These are phyloP conservation scores for Rugosomyces carneus DNA, from an alignment of 1,284 basidiomycete species.

Conservation along the genomic window DNA sequence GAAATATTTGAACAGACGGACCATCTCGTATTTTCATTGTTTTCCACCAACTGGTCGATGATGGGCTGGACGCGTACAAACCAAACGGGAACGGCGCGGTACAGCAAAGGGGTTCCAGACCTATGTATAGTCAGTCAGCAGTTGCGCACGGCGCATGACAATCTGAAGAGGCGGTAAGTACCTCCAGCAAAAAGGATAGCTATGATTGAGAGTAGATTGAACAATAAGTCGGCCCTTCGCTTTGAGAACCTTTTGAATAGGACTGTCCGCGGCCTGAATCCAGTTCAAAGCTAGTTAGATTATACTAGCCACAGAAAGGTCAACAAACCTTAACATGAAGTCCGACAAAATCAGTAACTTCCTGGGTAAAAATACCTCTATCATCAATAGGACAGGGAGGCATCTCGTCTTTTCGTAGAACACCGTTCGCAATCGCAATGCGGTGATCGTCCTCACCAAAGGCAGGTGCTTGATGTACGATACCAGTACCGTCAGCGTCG, in stretches of 20 bases:
- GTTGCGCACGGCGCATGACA: neutral
- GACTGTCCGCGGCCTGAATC: conserved; percentile 81
- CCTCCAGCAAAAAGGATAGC: conserved; percentile 98
- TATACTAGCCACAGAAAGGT: neutral
- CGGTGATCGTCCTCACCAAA: conserved; percentile 99
- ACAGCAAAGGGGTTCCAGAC: conserved; percentile 93
- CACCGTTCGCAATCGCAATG: conserved; percentile 79
- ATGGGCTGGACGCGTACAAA: conserved; percentile 88
- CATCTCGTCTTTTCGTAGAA: conserved; percentile 82
- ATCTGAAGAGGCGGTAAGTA: conserved; percentile 26
- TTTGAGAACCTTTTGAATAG: conserved; percentile 91
- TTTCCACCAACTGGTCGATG: conserved; percentile 81
- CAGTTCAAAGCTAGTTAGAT: conserved; percentile 4
- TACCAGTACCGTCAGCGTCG: conserved; percentile 91
- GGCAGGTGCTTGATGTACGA: conserved; percentile 97
- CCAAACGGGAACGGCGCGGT: conserved; percentile 96
- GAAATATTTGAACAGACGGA: conserved; percentile 25
- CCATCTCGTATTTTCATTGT: conserved; percentile 93
- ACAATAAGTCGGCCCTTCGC: conserved; percentile 85
- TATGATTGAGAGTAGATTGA: conserved; percentile 83
- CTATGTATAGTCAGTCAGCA: conserved; percentile 32
- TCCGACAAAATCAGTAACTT: conserved; percentile 91
- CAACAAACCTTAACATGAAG: conserved; percentile 77
- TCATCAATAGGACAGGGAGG: conserved; percentile 97
- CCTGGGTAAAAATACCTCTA: conserved; percentile 79